phyloP scores from a whole-genome alignment of 176 grass and related monocot species.

The Canna indica region DNA sequence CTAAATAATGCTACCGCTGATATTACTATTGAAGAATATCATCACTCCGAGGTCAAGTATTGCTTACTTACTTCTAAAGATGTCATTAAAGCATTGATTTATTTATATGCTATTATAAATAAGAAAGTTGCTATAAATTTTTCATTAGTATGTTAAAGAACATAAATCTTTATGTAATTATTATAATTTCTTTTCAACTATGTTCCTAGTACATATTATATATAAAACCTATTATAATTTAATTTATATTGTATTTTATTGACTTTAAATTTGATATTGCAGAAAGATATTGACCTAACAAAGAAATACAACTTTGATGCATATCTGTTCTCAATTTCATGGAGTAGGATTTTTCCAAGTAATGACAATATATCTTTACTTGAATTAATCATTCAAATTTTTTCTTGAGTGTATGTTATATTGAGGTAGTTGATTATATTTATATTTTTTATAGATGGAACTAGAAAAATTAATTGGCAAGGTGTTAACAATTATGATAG shows the following conservation, averaged over 20 bases:
- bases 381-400: no score
- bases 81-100: no score
- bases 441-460: conserved; percentile 22
- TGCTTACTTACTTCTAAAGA: no score
- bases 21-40: conserved; percentile 67
- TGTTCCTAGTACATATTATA: neutral
- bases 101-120: no score
- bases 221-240: no score
- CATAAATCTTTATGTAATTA: no score
- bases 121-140: no score
- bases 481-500: conserved; percentile 47
- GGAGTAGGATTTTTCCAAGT: conserved; percentile 52
- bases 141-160: no score
- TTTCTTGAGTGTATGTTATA: no score
- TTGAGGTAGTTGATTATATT: neutral
- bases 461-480: conserved; percentile 35
- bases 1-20: conserved; percentile 44
- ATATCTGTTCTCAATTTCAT: conserved; percentile 56
- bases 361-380: neutral
- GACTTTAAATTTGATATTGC: neutral
- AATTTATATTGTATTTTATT: no score
- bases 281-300: conserved; percentile 55
- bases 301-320: conserved; percentile 40
- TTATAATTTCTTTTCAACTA: neutral
- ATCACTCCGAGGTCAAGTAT: conserved; percentile 51